Conservation (phyloP, 2,329 filamentous ascomycete genomes). For the Zymoseptoria crescenta region DNA sequence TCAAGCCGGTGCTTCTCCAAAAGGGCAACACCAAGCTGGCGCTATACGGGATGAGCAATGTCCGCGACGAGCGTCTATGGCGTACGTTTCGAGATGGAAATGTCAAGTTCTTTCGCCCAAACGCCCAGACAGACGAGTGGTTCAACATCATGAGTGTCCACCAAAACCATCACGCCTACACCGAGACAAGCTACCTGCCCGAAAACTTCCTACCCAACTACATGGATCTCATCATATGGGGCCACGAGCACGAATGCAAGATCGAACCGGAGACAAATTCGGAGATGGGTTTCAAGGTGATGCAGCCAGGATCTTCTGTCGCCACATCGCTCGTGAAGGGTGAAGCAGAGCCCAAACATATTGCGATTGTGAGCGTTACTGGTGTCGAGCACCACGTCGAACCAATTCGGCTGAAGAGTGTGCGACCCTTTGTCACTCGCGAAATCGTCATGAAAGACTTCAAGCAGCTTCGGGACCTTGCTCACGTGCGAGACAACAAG, state of each 20-base stretch:
- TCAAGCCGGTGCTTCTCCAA: slow-evolving; percentile 86
- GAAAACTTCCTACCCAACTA: slow-evolving; percentile 90
- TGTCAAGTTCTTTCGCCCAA: slow-evolving; percentile 86
- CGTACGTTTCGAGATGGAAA: slow-evolving; percentile 87
- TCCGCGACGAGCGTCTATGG: slow-evolving; percentile 89
- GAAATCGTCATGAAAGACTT: slow-evolving; percentile 74
- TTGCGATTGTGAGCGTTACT: slow-evolving; percentile 75
- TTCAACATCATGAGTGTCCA: slow-evolving; percentile 95
- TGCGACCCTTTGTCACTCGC: slow-evolving; percentile 80
- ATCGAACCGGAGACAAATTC: slow-evolving; percentile 78
- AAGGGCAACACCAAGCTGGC: slow-evolving; percentile 91
- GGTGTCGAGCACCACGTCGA: slow-evolving; percentile 69
- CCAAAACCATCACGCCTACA: slow-evolving; percentile 91
- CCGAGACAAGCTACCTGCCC: slow-evolving; percentile 85
- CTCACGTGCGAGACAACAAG: slow-evolving; percentile 75
- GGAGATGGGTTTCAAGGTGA: slow-evolving; percentile 87
- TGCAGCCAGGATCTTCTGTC: slow-evolving; percentile 94
- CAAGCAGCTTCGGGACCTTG: slow-evolving; percentile 66
- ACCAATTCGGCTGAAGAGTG: slow-evolving; percentile 74
- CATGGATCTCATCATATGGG: slow-evolving; percentile 88
- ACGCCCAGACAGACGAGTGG: slow-evolving; percentile 75
- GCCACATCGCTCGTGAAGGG: slow-evolving; percentile 86
- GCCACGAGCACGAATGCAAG: slow-evolving; percentile 92
- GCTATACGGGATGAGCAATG: slow-evolving; percentile 89
- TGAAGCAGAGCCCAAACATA: slow-evolving; percentile 85